A percentile compares a stretch with the other conserved stretches of the same genome.
phyloP scores from a whole-genome alignment of 345 rosid species.

The Eucalyptus erythrocorys region DNA sequence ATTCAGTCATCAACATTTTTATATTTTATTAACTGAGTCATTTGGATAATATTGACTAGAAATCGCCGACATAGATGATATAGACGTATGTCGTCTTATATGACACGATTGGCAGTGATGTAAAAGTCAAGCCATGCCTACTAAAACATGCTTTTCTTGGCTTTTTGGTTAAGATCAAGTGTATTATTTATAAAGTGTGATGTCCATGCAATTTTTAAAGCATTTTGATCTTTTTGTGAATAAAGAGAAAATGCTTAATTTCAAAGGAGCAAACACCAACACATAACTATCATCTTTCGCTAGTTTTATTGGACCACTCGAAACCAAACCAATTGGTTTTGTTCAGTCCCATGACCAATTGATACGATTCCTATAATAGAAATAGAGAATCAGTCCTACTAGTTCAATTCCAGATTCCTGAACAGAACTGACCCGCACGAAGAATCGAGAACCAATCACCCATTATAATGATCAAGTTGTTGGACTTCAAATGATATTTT shows the following conservation, averaged over 20 bases:
- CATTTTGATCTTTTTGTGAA: too few species aligned
- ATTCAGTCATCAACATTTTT: accelerated
- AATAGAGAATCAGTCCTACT: accelerated
- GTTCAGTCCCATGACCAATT: accelerated
- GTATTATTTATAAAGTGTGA: too few species aligned
- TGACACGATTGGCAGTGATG: accelerated
- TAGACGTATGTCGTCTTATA: accelerated
- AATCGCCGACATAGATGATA: accelerated
- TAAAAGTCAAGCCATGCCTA: too few species aligned
- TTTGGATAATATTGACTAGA: accelerated
- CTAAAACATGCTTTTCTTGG: accelerated
- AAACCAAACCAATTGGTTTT: accelerated
- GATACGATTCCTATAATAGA: accelerated
- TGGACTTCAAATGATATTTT: not conserved
- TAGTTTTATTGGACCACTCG: accelerated
- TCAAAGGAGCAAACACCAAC: accelerated
- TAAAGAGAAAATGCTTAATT: not conserved
- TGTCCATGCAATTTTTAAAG: not conserved
- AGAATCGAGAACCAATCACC: too few species aligned
- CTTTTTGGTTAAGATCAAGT: not conserved
- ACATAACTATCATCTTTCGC: too few species aligned
- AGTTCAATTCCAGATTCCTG: accelerated
- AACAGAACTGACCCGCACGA: accelerated
- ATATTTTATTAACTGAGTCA: accelerated
- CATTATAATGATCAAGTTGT: not conserved